Conservation (phyloP, 2,329 filamentous ascomycete genomes). For the Sporothrix luriei region DNA sequence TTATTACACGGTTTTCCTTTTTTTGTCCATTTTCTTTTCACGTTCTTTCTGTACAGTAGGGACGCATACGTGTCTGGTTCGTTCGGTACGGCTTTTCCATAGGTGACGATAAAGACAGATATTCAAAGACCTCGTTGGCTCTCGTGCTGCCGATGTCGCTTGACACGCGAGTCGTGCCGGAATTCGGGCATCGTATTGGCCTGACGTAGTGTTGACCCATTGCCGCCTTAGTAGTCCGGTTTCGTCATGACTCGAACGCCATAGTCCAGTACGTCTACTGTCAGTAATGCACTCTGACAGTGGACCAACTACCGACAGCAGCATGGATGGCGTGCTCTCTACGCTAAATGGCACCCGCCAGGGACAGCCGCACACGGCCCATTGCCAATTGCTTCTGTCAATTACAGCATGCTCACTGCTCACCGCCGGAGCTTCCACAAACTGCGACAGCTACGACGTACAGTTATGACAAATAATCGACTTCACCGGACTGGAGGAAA, state of each 20-base stretch:
- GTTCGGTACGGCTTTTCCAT: neutral
- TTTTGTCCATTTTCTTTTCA: neutral
- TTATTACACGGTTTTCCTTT: neutral
- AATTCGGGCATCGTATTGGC: neutral
- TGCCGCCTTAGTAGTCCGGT: neutral
- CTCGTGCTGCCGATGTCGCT: neutral
- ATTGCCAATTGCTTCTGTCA: neutral
- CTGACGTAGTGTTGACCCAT: neutral
- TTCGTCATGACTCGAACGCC: neutral
- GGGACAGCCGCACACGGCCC: neutral
- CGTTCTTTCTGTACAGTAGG: conserved; percentile 14
- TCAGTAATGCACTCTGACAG: too few species aligned
- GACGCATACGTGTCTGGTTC: conserved; percentile 4
- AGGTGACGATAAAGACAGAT: neutral
- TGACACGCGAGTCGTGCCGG: conserved; percentile 18
- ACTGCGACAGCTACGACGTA: too few species aligned
- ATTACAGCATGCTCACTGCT: neutral
- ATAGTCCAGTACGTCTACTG: too few species aligned
- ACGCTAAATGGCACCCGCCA: conserved; percentile 3
- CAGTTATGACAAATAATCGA: too few species aligned
- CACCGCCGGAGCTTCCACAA: too few species aligned
- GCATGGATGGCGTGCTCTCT: conserved; percentile 7
- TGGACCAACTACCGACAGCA: too few species aligned
- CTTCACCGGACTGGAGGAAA: neutral
- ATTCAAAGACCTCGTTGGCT: neutral